A percentile compares a stretch with the other conserved stretches of the same genome.
Conservation (phyloP, 805 yeast species). For the Priceomyces melissophilus region DNA sequence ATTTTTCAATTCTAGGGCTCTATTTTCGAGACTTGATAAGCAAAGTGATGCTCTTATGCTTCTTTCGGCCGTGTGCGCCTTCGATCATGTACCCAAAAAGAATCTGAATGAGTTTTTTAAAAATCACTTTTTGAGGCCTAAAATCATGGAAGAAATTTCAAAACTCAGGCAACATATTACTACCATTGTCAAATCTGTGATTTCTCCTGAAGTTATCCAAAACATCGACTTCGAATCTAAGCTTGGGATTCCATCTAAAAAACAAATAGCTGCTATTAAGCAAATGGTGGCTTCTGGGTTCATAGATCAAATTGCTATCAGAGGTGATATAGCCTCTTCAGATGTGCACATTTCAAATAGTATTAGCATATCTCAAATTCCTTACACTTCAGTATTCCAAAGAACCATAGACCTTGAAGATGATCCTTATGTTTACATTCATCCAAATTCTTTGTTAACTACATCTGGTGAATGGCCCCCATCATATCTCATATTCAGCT, state of each 20-base stretch:
- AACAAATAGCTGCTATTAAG: constrained; percentile 73
- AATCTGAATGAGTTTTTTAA: constrained; percentile 46
- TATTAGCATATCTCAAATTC: constrained; percentile 55
- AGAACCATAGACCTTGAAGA: constrained; percentile 34
- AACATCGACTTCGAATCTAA: constrained; percentile 33
- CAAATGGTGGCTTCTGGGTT: constrained; percentile 94
- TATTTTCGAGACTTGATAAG: constrained; percentile 67
- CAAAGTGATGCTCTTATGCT: constrained; percentile 72
- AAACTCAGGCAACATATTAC: constrained; percentile 79
- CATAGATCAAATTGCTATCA: constrained; percentile 81
- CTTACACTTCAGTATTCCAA: constrained; percentile 60
- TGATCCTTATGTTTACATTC: constrained; percentile 68
- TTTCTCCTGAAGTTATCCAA: constrained; percentile 59
- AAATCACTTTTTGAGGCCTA: constrained; percentile 68
- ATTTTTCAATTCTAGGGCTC: constrained; percentile 55
- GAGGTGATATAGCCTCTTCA: constrained; percentile 70
- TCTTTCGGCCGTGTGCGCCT: constrained; percentile 82
- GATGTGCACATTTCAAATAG: constrained; percentile 61
- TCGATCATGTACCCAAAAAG: constrained; percentile 63
- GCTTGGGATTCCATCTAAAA: constrained; percentile 62
- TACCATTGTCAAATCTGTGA: constrained; percentile 66
- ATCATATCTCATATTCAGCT: constrained; percentile 67
- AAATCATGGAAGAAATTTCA: constrained; percentile 78
- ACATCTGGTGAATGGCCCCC: constrained; percentile 71
- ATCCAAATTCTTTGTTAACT: constrained; percentile 68